Conservation (phyloP, 2,329 filamentous ascomycete genomes). For the Monilinia fructicola region DNA sequence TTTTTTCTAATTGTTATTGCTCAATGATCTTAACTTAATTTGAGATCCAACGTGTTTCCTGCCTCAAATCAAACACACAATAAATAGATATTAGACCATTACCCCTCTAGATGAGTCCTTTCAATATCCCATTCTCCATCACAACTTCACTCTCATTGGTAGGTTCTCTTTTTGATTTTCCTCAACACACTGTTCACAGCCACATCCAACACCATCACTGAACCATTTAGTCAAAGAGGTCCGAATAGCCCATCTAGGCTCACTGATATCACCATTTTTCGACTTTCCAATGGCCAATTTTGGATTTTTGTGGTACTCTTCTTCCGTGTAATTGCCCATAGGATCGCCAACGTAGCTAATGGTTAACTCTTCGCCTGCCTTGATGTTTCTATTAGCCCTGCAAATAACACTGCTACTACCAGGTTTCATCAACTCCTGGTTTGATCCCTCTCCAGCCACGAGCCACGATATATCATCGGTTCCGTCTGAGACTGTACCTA, state of each 20-base stretch:
- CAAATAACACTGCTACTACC: constrained; percentile 33
- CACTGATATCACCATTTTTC: constrained; percentile 6
- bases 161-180: background rate
- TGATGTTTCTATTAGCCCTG: constrained; percentile 29
- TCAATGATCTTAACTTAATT: background rate
- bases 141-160: background rate
- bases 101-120: background rate
- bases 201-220: constrained; percentile 31
- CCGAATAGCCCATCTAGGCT: constrained; percentile 25
- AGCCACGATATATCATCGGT: constrained; percentile 21
- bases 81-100: background rate
- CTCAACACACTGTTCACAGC: constrained; percentile 14
- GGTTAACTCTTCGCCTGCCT: constrained; percentile 35
- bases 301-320: background rate
- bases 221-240: constrained; percentile 35
- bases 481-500: constrained; percentile 24
- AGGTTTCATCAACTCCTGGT: constrained; percentile 25
- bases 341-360: constrained; percentile 38
- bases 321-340: constrained; percentile 9
- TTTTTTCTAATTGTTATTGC: background rate
- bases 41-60: background rate
- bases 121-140: background rate
- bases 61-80: background rate
- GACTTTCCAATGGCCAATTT: background rate
- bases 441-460: constrained; percentile 17